Conservation (phyloP, 2,329 filamentous ascomycete species). For the Blastomyces silverae region DNA sequence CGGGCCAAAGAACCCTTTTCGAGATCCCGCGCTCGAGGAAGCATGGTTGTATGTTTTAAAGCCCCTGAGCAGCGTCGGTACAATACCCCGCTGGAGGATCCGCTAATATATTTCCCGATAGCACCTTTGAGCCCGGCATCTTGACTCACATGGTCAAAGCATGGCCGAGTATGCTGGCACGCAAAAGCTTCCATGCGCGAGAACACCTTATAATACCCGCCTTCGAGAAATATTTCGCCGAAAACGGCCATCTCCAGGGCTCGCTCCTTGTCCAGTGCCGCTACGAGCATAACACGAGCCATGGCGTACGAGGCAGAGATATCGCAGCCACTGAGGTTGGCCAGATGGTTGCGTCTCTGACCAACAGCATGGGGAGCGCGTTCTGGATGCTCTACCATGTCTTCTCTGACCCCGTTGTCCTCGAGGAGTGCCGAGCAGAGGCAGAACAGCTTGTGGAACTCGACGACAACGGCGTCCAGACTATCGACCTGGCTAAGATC, state of each 20-base stretch:
- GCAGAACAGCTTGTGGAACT: slow-evolving; percentile 21
- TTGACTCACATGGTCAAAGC: neutral
- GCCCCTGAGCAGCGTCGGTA: neutral
- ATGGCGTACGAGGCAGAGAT: slow-evolving; percentile 33
- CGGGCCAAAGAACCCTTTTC: slow-evolving; percentile 37
- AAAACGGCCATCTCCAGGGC: slow-evolving; percentile 32
- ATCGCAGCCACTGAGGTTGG: slow-evolving; percentile 41
- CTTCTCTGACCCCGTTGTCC: slow-evolving; percentile 29
- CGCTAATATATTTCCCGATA: neutral
- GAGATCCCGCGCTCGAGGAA: slow-evolving; percentile 21
- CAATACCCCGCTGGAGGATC: neutral
- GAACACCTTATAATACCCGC: slow-evolving; percentile 26
- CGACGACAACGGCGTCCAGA: slow-evolving; percentile 15
- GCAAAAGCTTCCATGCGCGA: neutral
- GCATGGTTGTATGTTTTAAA: slow-evolving; percentile 20
- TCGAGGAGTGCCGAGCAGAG: slow-evolving; percentile 32
- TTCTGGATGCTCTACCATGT: slow-evolving; percentile 42
- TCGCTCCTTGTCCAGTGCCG: slow-evolving; percentile 37
- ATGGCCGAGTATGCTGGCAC: neutral
- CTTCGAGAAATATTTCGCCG: slow-evolving; percentile 36
- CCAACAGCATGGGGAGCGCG: slow-evolving; percentile 36
- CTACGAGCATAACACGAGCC: slow-evolving; percentile 29
- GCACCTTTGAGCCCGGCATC: slow-evolving; percentile 1
- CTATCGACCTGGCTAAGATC: slow-evolving; percentile 31
- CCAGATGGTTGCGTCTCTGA: slow-evolving; percentile 37